Evolutionary conservation across 139 green algal species (phyloP), one percentile per base, ranked within the genome.

Genomic region (Coelastrella sp.): DNA sequence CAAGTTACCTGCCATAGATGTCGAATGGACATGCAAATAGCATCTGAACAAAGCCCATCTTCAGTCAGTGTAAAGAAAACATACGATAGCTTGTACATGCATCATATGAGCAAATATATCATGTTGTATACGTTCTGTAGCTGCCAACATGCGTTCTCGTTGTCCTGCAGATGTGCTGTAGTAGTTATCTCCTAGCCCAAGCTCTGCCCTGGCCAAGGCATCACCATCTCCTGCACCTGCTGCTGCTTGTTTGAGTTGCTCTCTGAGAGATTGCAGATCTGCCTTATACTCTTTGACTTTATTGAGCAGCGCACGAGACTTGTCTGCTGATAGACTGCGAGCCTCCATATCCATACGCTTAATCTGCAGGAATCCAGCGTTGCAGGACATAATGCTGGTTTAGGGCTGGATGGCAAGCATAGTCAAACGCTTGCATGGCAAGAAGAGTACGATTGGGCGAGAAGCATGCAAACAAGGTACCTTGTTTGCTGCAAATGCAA

Each of bases 341-440:
- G 96, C 96, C 86, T 99, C 96, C 91, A 99, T 96, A 76, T 99
- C 96, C 94, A 99, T 96, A 23, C 95, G 90, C 85, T 98, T 95
- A n/a, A 99, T 91, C 95, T 98, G 91, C 69, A 53, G 32, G 0
- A 51, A 30, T n/a, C n/a, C n/a, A n/a, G n/a, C n/a, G n/a, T n/a
- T n/a, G n/a, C n/a, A n/a, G n/a, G n/a, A n/a, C n/a, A n/a, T n/a
- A n/a, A n/a, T n/a, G n/a, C n/a, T n/a, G n/a, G n/a, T n/a, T n/a
- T n/a, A n/a, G n/a, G n/a, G n/a, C n/a, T n/a, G n/a, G n/a, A n/a
- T n/a, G n/a, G n/a, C n/a, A n/a, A n/a, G n/a, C n/a, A n/a, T n/a
- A n/a, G n/a, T n/a, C n/a, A n/a, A n/a, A n/a, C n/a, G n/a, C n/a
- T n/a, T n/a, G n/a, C n/a, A n/a, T n/a, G n/a, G n/a, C n/a, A n/a